Evolutionary conservation across 345 rosid species (phyloP), one percentile per base, ranked within the genome.

Genomic region (Bruguiera gymnorhiza): DNA sequence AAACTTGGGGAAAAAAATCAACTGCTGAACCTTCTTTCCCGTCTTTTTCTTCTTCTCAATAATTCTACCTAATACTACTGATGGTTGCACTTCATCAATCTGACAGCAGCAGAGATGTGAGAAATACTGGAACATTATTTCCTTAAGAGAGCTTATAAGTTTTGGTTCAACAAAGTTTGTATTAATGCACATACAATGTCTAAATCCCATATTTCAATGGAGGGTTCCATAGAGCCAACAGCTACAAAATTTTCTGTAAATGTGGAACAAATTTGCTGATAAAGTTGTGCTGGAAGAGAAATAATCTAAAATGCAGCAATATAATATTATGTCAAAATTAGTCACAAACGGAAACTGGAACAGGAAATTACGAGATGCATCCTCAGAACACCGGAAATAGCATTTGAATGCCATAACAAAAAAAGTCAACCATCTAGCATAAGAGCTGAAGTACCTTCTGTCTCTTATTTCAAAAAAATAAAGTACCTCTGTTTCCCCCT

Each of bases 151-250:
- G 60, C 62, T 23, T n/a, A 64, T 31, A 6, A 77, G 37, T 24
- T 21, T 58, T 19, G 23, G 20, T n/a, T 57, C 31, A 8, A 58
- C 26, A 21, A 60, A 32, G 61, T 55, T 51, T 65, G n/a, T 36
- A 34, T 60, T 43, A 31, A 51, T 60, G 43, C 64, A 83, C 95
- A 60, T 88, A 90, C 98, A 81, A 83, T 77, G 77, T 95, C 96
- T 73, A 95, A 94, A 76, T 95, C 97, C 98, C 98, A 92, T 83
- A 95, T 89, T 70, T 95, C 98, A 48, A 90, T 92, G 10, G 92
- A 73, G 13, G 97, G 92, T 5, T 83, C 99, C 92, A 87, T 87
- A 70, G 92, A 90, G 73, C 99, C 98, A 78, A 95, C 82, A 66
- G 99, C 97, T 39, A 95, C 59, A 72, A 92, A 92, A 82, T 90